Evolutionary conservation across 2,329 filamentous ascomycete genomes (phyloP).

Genomic region (Trichoderma cornu-damae): DNA sequence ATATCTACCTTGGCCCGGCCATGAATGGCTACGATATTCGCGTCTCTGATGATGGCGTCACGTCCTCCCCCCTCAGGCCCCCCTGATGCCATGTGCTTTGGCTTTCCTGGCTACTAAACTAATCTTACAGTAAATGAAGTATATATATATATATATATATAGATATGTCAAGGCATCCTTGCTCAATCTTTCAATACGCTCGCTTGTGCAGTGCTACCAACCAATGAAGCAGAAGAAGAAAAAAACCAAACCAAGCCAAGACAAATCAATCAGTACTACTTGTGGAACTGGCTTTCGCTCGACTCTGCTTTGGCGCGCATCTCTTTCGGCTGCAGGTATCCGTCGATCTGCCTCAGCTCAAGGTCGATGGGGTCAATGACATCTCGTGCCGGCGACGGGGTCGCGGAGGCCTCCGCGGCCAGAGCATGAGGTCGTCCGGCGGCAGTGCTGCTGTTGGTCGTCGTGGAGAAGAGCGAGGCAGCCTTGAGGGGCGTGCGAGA

Average conservation of each 20-base stretch:
- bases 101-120: not conserved
- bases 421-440: not conserved
- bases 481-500: slow-evolving; percentile 25
- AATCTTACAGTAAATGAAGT: no score
- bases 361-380: slow-evolving; percentile 28
- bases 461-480: slow-evolving; percentile 24
- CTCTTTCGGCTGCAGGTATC: not conserved
- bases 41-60: not conserved
- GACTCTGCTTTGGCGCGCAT: not conserved
- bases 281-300: slow-evolving; percentile 20
- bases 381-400: slow-evolving; percentile 7
- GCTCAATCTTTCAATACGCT: not conserved
- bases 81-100: not conserved
- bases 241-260: not conserved
- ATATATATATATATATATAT: no score
- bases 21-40: not conserved
- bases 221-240: not conserved
- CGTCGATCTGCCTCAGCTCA: slow-evolving; percentile 31
- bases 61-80: no score
- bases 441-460: slow-evolving; percentile 13
- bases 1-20: not conserved
- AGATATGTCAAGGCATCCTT: not conserved
- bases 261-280: slow-evolving; percentile 6
- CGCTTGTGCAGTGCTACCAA: not conserved
- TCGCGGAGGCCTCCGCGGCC: not conserved